phyloP scores from a whole-genome alignment of 208 protist genomes.

The Dictyostelium gargantuum region DNA sequence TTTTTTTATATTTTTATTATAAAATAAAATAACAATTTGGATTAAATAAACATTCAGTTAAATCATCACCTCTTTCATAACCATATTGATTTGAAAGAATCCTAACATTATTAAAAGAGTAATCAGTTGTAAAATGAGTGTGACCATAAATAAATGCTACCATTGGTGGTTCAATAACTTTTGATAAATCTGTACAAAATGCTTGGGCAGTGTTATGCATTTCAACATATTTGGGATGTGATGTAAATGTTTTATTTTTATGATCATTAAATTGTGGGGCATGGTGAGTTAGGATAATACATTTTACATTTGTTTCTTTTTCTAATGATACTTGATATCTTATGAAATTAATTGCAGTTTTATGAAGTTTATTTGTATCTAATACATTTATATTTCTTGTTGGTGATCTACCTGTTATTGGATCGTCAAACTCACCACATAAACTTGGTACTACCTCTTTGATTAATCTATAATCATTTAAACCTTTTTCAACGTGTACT shows the following conservation, averaged over 20 bases:
- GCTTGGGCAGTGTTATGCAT: not conserved
- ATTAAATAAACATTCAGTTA: not conserved
- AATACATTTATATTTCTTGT: not conserved
- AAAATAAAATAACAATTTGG: not conserved
- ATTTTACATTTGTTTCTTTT: not conserved
- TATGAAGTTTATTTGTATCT: constrained; percentile 2
- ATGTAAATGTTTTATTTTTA: not conserved
- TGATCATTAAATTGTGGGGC: not conserved
- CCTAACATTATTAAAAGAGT: not conserved
- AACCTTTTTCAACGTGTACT: not conserved
- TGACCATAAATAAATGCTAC: not conserved
- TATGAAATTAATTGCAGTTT: not conserved
- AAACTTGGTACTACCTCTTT: not conserved
- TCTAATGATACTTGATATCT: not conserved
- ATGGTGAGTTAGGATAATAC: constrained; percentile 3
- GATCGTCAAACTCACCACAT: not conserved
- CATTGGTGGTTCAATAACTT: not conserved
- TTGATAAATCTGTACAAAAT: not conserved
- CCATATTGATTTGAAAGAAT: constrained; percentile 4
- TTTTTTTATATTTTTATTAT: not conserved
- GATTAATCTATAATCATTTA: constrained; percentile 16
- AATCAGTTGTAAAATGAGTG: not conserved
- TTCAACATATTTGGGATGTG: not conserved
- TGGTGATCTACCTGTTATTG: not conserved
- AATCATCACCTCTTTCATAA: constrained; percentile 7